Evolutionary conservation across 2,329 filamentous ascomycete genomes (phyloP).

Genomic region (Aspergillus sp.): DNA sequence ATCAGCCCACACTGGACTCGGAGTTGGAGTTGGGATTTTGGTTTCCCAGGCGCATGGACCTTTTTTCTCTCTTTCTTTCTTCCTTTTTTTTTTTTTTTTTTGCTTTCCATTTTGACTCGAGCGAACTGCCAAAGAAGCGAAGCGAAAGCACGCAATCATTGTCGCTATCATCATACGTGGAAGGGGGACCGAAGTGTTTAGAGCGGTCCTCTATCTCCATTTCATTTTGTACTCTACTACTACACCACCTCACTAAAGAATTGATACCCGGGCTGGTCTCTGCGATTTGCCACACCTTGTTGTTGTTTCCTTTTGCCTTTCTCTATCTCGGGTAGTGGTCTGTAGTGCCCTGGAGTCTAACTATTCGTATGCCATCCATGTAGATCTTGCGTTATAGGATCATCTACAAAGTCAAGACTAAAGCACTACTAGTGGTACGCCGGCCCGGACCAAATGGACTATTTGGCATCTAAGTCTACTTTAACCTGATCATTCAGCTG

Average conservation of each 20-base stretch:
- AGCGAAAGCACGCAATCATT: neutral
- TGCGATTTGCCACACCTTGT: slow-evolving; percentile 2
- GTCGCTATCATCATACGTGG: neutral
- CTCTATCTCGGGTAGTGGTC: neutral
- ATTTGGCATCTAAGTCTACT: neutral
- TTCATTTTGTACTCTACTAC: slow-evolving; percentile 15
- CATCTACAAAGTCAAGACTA: neutral
- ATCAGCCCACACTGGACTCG: slow-evolving; percentile 5
- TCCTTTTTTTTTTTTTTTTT: neutral
- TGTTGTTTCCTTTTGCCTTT: neutral
- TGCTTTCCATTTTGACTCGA: neutral
- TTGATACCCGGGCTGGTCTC: slow-evolving; percentile 28
- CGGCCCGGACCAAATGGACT: neutral
- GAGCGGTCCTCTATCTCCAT: slow-evolving; percentile 16
- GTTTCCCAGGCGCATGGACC: slow-evolving; percentile 6
- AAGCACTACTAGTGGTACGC: neutral
- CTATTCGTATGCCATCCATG: neutral
- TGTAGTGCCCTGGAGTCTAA: neutral
- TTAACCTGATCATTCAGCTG: too few relatives aligned
- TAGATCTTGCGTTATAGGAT: neutral
- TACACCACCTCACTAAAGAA: slow-evolving; percentile 21
- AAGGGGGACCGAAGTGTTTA: neutral
- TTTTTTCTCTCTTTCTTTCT: neutral
- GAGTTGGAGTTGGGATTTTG: slow-evolving; percentile 11
- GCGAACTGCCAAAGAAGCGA: neutral